Base-by-base conservation (phyloP, 495 filamentous ascomycete species). In the Podospora pseudocomata region DNA sequence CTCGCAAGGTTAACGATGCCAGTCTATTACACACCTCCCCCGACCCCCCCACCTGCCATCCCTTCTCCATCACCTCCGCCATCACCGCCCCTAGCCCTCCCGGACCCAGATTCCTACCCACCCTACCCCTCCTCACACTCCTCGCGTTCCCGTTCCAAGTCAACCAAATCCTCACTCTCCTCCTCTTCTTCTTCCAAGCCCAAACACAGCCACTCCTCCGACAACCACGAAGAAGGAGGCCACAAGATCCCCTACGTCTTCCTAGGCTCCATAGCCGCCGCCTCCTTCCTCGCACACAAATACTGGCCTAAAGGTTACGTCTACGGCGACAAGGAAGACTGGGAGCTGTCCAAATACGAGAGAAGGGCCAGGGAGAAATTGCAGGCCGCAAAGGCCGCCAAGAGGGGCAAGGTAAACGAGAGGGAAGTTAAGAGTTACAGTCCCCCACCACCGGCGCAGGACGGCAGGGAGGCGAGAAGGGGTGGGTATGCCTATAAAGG, bases 281-380 rank as follows among this genome's bases (percentile, higher is more conserved):
- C 78, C 18, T 73, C 77, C 5, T 62, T 78, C 65, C 67, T 70
- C 28, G 79, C 76, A 15, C 75, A 80, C 68, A 79, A 77, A 67
- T 77, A 70, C 68, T 81, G 80, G 80, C 80, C 80, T 27, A 78
- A 77, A 61, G 80, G 80, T 13, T 75, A 76, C 60, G 54, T 73
- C 20, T 77, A 80, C 64, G 78, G 80, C 57, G 77, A 78, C 15
- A 79, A 78, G 65, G 78, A 80, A 67, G 72, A 75, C 32, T 79
- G 77, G 77, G 75, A 79, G 70, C 32, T 71, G 15, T 70, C 71
- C 16, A 53, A 69, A 19, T n/a, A 68, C 13, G 70, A 66, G 59
- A 39, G 66, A 39, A 26, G 57, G 60, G 32, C 53, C 20, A 26
- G 27, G 32, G 61, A 39, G 18, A 49, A 20, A 18, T 18, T 32